Evolutionary conservation across 495 filamentous ascomycete genomes (phyloP).

Genomic region (Hypoxylon intermedium): DNA sequence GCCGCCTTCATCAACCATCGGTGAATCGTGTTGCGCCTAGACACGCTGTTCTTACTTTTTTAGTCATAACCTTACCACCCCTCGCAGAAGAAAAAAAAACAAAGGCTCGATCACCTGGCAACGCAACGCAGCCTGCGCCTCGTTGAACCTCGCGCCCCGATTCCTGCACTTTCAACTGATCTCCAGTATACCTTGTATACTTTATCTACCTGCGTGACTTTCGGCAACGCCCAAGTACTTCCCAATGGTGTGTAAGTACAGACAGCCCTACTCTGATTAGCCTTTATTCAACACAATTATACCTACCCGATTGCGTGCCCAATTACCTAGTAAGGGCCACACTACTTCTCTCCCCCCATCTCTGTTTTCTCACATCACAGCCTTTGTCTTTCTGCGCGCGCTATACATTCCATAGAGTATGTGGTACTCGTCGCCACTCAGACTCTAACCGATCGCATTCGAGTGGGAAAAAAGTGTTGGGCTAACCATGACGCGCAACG

Average conservation of each 20-base stretch:
- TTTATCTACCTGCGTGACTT: slow-evolving; percentile 8
- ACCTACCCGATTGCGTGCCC: slow-evolving; percentile 18
- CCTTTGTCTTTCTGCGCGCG: slow-evolving; percentile 11
- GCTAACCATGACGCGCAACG: slow-evolving; percentile 41
- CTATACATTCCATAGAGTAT: slow-evolving; percentile 13
- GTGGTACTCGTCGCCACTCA: slow-evolving; percentile 17
- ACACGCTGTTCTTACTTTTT: neutral
- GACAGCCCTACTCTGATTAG: slow-evolving; percentile 6
- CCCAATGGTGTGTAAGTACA: slow-evolving; percentile 40
- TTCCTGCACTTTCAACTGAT: slow-evolving; percentile 19
- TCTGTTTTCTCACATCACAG: neutral
- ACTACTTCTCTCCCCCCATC: slow-evolving; percentile 1
- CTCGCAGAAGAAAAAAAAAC: slow-evolving; percentile 8
- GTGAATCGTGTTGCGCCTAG: slow-evolving; percentile 14
- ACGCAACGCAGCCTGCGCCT: slow-evolving; percentile 26
- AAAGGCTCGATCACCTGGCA: slow-evolving; percentile 10
- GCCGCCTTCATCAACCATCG: slow-evolving; percentile 21
- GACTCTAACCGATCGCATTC: slow-evolving; percentile 10
- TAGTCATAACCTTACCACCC: slow-evolving; percentile 23
- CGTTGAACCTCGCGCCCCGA: slow-evolving; percentile 10
- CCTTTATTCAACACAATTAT: neutral
- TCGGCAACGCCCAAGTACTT: slow-evolving; percentile 9
- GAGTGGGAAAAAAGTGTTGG: neutral
- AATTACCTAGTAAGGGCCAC: slow-evolving; percentile 13
- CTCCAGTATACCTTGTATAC: neutral